Conservation (phyloP, 2,329 filamentous ascomycete species). For the Diaporthe sp. region DNA sequence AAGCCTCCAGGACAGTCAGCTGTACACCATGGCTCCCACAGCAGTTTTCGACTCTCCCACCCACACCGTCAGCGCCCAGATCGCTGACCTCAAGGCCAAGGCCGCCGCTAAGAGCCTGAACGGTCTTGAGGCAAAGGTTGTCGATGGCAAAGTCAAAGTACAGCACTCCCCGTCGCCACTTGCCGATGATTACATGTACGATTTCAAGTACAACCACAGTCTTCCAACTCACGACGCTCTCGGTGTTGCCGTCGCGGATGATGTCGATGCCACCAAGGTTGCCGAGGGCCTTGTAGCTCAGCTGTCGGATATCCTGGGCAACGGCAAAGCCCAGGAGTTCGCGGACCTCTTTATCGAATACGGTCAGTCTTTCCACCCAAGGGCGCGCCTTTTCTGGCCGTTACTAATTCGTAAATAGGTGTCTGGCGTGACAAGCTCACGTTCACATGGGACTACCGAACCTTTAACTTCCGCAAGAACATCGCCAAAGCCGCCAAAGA, state of each 20-base stretch:
- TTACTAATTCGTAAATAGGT: conserved; percentile 42
- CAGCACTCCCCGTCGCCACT: conserved; percentile 43
- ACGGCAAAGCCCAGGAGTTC: not conserved
- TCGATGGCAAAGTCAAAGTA: not conserved
- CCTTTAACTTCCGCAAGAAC: conserved; percentile 49
- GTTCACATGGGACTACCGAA: conserved; percentile 52
- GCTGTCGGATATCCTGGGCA: not conserved
- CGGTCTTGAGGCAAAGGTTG: not conserved
- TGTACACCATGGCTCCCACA: not conserved
- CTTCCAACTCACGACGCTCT: not conserved
- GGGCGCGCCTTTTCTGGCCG: accelerated
- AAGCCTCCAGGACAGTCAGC: not conserved
- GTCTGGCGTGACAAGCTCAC: conserved; percentile 53
- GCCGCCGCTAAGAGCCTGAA: not conserved
- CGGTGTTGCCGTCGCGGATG: not conserved
- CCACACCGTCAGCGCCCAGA: not conserved
- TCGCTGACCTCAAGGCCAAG: not conserved
- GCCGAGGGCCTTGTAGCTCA: not conserved
- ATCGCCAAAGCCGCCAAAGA: conserved; percentile 50
- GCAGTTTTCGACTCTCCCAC: not conserved
- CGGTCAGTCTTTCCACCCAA: not conserved
- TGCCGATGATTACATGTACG: conserved; percentile 56
- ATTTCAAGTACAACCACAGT: conserved; percentile 54
- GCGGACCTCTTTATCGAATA: not conserved
- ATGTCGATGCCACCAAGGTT: conserved; percentile 7